Evolutionary conservation across 495 filamentous ascomycete species (phyloP).

Genomic region (Aspergillus affinis): DNA sequence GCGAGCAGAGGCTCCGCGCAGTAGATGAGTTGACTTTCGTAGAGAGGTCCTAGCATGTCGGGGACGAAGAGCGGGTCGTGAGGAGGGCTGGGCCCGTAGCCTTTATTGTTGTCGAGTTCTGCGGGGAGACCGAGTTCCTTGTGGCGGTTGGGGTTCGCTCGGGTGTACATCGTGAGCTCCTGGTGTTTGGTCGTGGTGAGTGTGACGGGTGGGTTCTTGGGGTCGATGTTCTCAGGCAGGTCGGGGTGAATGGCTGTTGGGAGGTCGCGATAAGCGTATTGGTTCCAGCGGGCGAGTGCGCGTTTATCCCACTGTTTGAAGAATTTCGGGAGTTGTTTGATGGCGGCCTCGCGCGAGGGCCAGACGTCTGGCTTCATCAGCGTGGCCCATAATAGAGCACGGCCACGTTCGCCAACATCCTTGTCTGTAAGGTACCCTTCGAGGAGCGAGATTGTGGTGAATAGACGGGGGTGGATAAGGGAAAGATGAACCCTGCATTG

Average conservation of each 20-base stretch:
- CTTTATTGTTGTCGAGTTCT: slow-evolving; percentile 11
- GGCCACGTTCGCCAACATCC: slow-evolving; percentile 3
- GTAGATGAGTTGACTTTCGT: slow-evolving; percentile 51
- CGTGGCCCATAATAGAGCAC: slow-evolving; percentile 26
- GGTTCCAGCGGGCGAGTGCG: slow-evolving; percentile 54
- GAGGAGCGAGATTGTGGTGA: slow-evolving; percentile 64
- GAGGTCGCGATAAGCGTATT: slow-evolving; percentile 54
- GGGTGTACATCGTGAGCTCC: slow-evolving; percentile 42
- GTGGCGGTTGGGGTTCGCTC: slow-evolving; percentile 27
- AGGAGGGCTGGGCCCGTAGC: slow-evolving; percentile 12
- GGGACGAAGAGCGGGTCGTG: slow-evolving; percentile 25
- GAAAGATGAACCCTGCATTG: slow-evolving; percentile 41
- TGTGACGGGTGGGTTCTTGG: slow-evolving; percentile 38
- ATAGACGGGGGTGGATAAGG: slow-evolving; percentile 70
- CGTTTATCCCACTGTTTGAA: slow-evolving; percentile 64
- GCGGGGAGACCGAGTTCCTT: slow-evolving; percentile 10
- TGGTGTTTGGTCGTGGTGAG: slow-evolving; percentile 50
- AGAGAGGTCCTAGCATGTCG: slow-evolving; percentile 22
- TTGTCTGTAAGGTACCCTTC: slow-evolving; percentile 59
- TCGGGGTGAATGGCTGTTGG: slow-evolving; percentile 50
- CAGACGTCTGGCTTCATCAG: slow-evolving; percentile 60
- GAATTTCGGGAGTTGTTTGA: slow-evolving; percentile 42
- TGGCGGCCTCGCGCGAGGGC: slow-evolving; percentile 53
- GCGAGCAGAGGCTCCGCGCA: slow-evolving; percentile 59
- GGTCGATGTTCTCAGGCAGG: neutral